A percentile compares a stretch with the other conserved stretches of the same genome.
phyloP scores from a whole-genome alignment of 805 yeast species.

The Metschnikowia kofuensis region DNA sequence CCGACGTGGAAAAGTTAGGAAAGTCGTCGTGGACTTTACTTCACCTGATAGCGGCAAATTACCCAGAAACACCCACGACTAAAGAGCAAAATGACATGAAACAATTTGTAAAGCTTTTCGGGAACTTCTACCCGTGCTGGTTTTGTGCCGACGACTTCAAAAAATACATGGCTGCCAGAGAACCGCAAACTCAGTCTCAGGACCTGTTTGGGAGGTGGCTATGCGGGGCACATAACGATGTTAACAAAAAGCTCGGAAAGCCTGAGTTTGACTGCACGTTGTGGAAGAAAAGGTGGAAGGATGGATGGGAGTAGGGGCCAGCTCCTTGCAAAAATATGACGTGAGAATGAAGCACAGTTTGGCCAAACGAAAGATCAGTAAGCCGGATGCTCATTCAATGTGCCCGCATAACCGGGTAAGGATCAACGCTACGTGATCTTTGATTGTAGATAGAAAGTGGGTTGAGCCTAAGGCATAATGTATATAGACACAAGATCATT shows the following conservation, averaged over 20 bases:
- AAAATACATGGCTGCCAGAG: constrained; percentile 49
- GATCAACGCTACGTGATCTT: no score
- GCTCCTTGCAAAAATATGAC: background rate
- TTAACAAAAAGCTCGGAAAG: constrained; percentile 84
- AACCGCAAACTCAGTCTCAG: constrained; percentile 59
- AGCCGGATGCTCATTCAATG: no score
- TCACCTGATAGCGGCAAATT: constrained; percentile 86
- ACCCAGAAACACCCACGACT: constrained; percentile 65
- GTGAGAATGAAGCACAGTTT: no score
- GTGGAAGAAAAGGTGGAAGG: constrained; percentile 94
- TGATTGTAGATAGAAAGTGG: no score
- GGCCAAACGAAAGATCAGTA: no score
- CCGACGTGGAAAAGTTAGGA: constrained; percentile 81
- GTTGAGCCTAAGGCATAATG: background rate
- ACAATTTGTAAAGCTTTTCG: constrained; percentile 65
- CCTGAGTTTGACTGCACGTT: constrained; percentile 79
- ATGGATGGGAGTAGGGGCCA: constrained; percentile 72
- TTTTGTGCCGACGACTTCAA: constrained; percentile 86
- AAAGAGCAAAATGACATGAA: constrained; percentile 69
- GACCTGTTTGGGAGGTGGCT: constrained; percentile 88
- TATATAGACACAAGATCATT: background rate
- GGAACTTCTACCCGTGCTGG: constrained; percentile 89
- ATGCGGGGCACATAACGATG: constrained; percentile 92
- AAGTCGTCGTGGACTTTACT: constrained; percentile 88
- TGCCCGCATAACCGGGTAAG: no score